A percentile compares a stretch with the other conserved stretches of the same genome.
Evolutionary conservation across 805 yeast species (phyloP).

Genomic region (Naumovozyma castellii): DNA sequence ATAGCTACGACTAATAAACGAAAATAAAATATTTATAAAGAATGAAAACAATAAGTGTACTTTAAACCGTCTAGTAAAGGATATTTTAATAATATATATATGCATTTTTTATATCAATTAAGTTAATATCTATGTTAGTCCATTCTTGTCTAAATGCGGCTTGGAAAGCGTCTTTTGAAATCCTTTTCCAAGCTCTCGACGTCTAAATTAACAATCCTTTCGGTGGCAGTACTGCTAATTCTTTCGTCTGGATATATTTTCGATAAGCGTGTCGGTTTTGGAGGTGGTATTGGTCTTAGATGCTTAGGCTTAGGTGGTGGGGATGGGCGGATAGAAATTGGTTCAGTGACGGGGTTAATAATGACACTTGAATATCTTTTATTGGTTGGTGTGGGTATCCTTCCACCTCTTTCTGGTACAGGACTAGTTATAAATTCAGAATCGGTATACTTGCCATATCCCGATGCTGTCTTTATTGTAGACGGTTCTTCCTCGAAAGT

Average conservation of each 20-base stretch:
- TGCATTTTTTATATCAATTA: slow-evolving; percentile 1
- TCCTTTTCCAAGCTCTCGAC: slow-evolving; percentile 50
- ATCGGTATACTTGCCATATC: slow-evolving; percentile 72
- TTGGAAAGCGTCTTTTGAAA: slow-evolving; percentile 52
- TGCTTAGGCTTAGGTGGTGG: slow-evolving; percentile 27
- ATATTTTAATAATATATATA: background rate
- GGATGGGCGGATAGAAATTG: slow-evolving; percentile 31
- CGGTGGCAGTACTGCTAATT: slow-evolving; percentile 5
- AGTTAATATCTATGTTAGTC: no score
- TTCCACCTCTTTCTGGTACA: background rate
- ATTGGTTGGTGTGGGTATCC: background rate
- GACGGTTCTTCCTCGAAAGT: slow-evolving; percentile 11
- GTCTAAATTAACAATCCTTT: slow-evolving; percentile 3
- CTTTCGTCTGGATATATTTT: slow-evolving; percentile 1
- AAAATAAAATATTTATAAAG: background rate
- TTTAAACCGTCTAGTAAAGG: background rate
- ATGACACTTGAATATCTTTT: slow-evolving; percentile 4
- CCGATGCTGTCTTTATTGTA: slow-evolving; percentile 52
- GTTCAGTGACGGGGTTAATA: background rate
- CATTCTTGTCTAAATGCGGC: no score
- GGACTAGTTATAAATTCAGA: background rate
- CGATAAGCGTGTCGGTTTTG: slow-evolving; percentile 39
- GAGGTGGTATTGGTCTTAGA: slow-evolving; percentile 11
- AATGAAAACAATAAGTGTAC: background rate
- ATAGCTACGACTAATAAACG: background rate